Base-by-base conservation (phyloP, 345 rosid species). In the Laguncularia racemosa region DNA sequence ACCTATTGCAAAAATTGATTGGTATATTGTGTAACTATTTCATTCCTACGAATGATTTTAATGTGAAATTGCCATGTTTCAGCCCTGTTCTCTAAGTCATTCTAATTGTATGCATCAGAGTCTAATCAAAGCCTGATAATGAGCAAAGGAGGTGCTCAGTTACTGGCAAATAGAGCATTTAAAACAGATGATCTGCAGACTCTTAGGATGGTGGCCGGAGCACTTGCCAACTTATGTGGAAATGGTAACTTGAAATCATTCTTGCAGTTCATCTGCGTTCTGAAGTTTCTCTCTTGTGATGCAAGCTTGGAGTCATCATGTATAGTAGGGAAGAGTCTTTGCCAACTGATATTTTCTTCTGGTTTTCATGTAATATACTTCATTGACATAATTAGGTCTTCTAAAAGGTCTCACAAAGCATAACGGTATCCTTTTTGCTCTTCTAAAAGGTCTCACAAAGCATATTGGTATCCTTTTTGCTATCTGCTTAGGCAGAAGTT, bases 191-290 rank as follows among this genome's bases (percentile, higher is more conserved):
- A 92, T 57, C 81, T 85, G 19, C 96, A 88, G 64, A 88, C 91
- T 67, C 84, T 86, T 28, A 80, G 95, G 75, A 92, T 92, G 98
- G 93, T 88, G 61, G 95, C 96, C 47, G 98, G 98, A 68, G 96
- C 91, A 53, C 82, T 88, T 49, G 96, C 95, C 55, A 92, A 86
- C 70, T 71, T 92, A 64, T 92, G 96, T 16, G 96, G 96, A 63
- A 92, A 92, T 65, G 98, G 98, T 92, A 65, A 67, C 86, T 60
- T 45, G 46, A 46, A 33, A 33, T 33, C 40, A 33, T 33, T 33
- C 40, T 33, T 33, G 11, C 40, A 6, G 40, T 33, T 33, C 40
- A 33, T 9, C 40, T 33, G 6, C 40, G 7, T 6, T 33, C 40
- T 4, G 40, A 69, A 45, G 16, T 53, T 28, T 14, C 13, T 13